Percentiles rank a stretch among this genome's conserved stretches.
These are phyloP conservation scores for Glebionis coronaria DNA, from an alignment of 129 eudicot species.

Conservation along the genomic window DNA sequence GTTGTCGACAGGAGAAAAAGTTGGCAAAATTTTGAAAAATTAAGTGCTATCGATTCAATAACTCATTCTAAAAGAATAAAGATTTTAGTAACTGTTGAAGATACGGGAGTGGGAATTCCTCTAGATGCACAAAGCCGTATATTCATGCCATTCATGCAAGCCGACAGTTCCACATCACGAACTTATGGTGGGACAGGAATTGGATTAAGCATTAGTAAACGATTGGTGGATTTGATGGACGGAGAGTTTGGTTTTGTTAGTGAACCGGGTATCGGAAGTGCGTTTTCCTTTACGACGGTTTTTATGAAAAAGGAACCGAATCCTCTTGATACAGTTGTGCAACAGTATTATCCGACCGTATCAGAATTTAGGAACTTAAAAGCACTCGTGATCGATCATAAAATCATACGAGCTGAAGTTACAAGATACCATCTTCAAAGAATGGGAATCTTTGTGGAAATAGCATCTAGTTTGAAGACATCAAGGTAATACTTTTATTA, in stretches of 20 bases:
- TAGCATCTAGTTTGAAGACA: conserved; percentile 42
- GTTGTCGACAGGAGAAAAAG: conserved; percentile 73
- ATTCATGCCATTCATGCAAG: conserved; percentile 95
- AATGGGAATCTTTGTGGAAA: conserved; percentile 65
- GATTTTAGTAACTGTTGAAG: conserved; percentile 77
- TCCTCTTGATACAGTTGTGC: conserved; percentile 32
- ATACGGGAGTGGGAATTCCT: conserved; percentile 87
- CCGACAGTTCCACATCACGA: conserved; percentile 82
- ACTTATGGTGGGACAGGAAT: conserved; percentile 92
- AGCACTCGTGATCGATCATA: conserved; percentile 70
- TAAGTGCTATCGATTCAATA: conserved; percentile 23
- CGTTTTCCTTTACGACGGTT: conserved; percentile 69
- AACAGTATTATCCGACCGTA: conserved; percentile 38
- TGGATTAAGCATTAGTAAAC: conserved; percentile 86
- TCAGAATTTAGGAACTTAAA: conserved; percentile 62
- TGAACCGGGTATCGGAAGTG: conserved; percentile 62
- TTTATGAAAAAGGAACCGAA: conserved; percentile 37
- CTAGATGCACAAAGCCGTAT: conserved; percentile 68
- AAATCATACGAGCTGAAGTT: conserved; percentile 66
- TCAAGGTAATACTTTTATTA: conserved; percentile 17
- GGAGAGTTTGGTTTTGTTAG: conserved; percentile 88
- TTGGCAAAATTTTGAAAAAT: conserved; percentile 49
- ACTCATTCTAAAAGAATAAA: conserved; percentile 41
- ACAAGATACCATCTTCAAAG: conserved; percentile 81
- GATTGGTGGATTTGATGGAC: conserved; percentile 79